A percentile compares a stretch with the other conserved stretches of the same genome.
Evolutionary conservation across 306 rosid species (phyloP).

Genomic region (Pyrus betulifolia): DNA sequence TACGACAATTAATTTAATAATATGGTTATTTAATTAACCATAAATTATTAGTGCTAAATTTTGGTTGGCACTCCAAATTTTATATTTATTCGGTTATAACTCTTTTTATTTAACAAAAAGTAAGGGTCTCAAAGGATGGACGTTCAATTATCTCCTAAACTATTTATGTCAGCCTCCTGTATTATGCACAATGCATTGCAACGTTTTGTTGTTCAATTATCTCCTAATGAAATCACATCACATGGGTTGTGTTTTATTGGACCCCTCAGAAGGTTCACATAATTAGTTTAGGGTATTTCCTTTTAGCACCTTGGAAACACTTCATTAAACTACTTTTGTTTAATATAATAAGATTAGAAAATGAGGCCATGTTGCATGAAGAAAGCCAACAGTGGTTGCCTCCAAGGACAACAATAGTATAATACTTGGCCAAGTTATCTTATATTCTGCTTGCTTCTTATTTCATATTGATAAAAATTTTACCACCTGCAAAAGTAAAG

Average conservation of each 20-base stretch:
- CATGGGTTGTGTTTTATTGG: conserved; percentile 59
- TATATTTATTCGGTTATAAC: neutral
- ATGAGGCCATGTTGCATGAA: conserved; percentile 54
- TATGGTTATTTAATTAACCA: neutral
- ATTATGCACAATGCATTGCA: conserved; percentile 34
- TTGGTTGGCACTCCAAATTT: neutral
- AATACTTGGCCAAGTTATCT: conserved; percentile 6
- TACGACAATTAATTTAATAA: neutral
- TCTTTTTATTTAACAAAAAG: neutral
- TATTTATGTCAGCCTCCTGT: conserved; percentile 32
- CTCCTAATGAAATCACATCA: conserved; percentile 64
- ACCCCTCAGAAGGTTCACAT: conserved; percentile 8
- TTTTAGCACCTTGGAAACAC: conserved; percentile 38
- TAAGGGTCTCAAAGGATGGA: conserved; percentile 16
- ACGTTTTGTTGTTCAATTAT: conserved; percentile 24
- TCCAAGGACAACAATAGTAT: conserved; percentile 2
- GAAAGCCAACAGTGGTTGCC: conserved; percentile 31
- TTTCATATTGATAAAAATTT: neutral
- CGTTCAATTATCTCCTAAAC: conserved; percentile 16
- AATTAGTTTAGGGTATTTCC: conserved; percentile 36
- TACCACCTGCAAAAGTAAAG: too few relatives aligned
- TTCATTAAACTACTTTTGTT: conserved; percentile 42
- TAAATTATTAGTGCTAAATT: neutral
- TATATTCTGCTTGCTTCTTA: neutral
- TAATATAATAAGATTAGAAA: conserved; percentile 33